Conservation (phyloP, 768 basidiomycete species). For the Suillus luteus region DNA sequence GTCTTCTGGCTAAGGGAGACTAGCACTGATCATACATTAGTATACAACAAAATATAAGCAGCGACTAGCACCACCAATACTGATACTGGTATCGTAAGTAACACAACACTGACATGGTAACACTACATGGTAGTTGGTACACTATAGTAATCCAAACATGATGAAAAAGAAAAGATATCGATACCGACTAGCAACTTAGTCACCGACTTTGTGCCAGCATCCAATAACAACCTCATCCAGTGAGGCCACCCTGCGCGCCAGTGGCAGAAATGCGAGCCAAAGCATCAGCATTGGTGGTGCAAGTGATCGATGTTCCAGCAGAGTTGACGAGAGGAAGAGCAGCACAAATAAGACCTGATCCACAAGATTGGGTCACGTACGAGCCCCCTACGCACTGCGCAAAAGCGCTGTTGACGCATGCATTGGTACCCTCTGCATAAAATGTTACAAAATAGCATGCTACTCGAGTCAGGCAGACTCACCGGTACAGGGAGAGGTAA, state of each 20-base stretch:
- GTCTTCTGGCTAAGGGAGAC: not conserved
- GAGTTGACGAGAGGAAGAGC: slow-evolving; percentile 59
- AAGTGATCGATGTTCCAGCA: slow-evolving; percentile 53
- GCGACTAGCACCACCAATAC: slow-evolving; percentile 8
- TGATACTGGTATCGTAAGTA: not conserved
- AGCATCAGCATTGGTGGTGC: slow-evolving; percentile 50
- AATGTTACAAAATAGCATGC: slow-evolving; percentile 20
- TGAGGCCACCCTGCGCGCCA: slow-evolving; percentile 48
- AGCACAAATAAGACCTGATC: slow-evolving; percentile 38
- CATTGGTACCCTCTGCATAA: slow-evolving; percentile 37
- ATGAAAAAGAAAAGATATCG: not conserved
- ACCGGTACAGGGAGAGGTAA: slow-evolving; percentile 47
- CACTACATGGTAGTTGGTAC: not conserved
- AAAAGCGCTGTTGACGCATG: slow-evolving; percentile 52
- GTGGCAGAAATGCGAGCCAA: slow-evolving; percentile 41
- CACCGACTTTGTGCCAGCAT: not conserved
- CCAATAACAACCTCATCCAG: slow-evolving; percentile 28
- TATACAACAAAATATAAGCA: slow-evolving; percentile 4
- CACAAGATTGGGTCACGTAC: slow-evolving; percentile 36
- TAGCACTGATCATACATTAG: not conserved
- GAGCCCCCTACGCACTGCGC: slow-evolving; percentile 55
- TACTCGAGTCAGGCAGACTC: not conserved
- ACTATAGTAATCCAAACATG: not conserved
- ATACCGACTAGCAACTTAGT: not conserved
- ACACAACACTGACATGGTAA: not conserved